A percentile compares a stretch with the other conserved stretches of the same genome.
Evolutionary conservation across 2,329 filamentous ascomycete species (phyloP).

Genomic region (Venturia nashicola): DNA sequence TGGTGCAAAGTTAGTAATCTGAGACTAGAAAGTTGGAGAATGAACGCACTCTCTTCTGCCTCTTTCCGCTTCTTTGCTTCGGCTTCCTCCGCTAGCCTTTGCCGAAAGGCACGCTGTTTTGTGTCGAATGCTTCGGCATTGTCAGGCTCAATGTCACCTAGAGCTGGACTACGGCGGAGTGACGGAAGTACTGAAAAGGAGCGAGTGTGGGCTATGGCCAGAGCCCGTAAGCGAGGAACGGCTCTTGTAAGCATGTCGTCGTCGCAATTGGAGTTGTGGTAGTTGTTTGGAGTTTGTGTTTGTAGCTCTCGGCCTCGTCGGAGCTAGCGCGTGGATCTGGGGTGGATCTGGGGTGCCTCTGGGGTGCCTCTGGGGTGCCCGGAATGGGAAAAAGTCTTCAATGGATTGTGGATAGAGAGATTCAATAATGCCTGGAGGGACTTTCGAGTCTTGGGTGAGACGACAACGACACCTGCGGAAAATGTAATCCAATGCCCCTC

Average conservation of each 20-base stretch:
- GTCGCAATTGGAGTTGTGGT: not conserved
- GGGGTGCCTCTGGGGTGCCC: no score
- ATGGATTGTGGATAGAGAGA: no score
- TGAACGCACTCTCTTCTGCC: conserved; percentile 64
- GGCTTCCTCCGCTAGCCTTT: conserved; percentile 54
- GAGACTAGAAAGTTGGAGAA: conserved; percentile 30
- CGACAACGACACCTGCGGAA: no score
- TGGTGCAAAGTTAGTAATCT: conserved; percentile 46
- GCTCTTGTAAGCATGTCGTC: conserved; percentile 2
- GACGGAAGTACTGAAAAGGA: conserved; percentile 1
- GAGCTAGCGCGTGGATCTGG: not conserved
- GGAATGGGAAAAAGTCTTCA: no score
- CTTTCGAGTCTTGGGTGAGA: not conserved
- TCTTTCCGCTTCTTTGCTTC: conserved; percentile 60
- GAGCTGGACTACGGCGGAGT: conserved; percentile 46
- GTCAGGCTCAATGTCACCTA: conserved; percentile 71
- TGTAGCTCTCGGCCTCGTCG: not conserved
- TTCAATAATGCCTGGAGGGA: not conserved
- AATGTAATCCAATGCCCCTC: no score
- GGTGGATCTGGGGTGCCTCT: no score
- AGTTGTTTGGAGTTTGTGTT: not conserved
- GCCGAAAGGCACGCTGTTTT: conserved; percentile 78
- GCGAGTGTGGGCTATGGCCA: not conserved
- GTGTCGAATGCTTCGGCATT: conserved; percentile 64
- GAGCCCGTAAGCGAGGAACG: not conserved